Base-by-base conservation (phyloP, 2,329 filamentous ascomycete species). In the Rutstroemia sp. region DNA sequence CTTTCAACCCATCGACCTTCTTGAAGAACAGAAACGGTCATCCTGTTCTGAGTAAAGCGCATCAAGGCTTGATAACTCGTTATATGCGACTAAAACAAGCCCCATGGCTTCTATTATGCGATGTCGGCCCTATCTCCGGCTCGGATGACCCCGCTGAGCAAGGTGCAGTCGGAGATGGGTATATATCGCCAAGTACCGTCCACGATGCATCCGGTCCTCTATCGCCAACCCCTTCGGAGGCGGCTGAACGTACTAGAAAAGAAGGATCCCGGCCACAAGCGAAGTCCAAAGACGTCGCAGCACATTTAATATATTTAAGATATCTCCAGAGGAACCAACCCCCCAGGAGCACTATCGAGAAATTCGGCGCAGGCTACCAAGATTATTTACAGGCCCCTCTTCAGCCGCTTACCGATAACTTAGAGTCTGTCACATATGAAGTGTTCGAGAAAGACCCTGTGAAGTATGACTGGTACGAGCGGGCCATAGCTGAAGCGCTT, bases 371-470 rank as follows among this genome's bases (percentile, higher is more conserved):
- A 19, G 86, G 86, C 2, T 89, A 88, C 64, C 95, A 99, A 67
- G 94, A 99, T 71, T 99, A 94, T 78, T 78, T 99, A 10, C 94
- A 99, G 71, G 92, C 92, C 2, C 94, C 94, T 2, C 77, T 99
- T 42, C 95, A 99, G 70, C 94, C 94, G 0, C 78, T 99, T 14
- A 92, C 92, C 0, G 94, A 99, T 71, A 99, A 99, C 65, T 79
- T 99, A 14, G 95, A 99, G 70, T 96, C 91, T 48, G 88, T 95
- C 44, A 99, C 94, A 0, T 99, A 99, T 71, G 94, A 99, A 69
- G 92, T 97, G 2, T 99, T 99, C 67, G 94, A 99, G 71, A 95
- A 95, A 64, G 95, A 99, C 62, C 94, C 94, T 0, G 88, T 99
- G 73, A 99, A 99, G 73, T 99, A 99, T 70, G 85, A 91, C 61